Conservation (phyloP, 2,329 filamentous ascomycete species). For the Penicillium psychrosexuale region DNA sequence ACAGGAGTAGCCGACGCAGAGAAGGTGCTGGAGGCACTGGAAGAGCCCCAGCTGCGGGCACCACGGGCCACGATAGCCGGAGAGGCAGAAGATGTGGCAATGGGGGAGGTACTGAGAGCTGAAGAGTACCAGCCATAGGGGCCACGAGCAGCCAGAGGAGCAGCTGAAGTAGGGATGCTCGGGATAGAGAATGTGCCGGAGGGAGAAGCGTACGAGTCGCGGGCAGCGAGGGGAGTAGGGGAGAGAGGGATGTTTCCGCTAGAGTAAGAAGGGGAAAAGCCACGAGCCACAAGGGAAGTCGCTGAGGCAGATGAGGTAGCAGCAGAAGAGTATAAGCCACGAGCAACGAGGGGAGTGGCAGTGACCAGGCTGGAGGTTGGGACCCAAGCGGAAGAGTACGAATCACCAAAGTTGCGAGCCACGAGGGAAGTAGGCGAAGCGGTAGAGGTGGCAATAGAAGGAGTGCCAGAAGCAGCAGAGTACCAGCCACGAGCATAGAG, state of each 20-base stretch:
- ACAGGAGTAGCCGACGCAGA: constrained; percentile 10
- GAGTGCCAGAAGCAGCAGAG: not conserved
- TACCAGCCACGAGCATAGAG: constrained; percentile 11
- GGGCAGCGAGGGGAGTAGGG: not conserved
- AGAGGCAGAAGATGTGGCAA: constrained; percentile 1
- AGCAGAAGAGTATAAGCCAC: not conserved
- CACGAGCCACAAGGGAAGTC: not conserved
- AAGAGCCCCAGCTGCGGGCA: not conserved
- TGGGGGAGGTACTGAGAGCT: not conserved
- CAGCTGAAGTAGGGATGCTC: not conserved
- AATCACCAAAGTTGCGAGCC: constrained; percentile 1
- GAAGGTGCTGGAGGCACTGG: constrained; percentile 13
- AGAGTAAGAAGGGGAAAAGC: not conserved
- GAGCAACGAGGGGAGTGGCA: not conserved
- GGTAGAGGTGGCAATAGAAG: constrained; percentile 3
- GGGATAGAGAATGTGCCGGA: not conserved
- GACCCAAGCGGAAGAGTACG: constrained; percentile 4
- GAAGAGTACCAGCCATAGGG: constrained; percentile 4
- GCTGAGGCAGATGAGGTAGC: not conserved
- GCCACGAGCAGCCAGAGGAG: constrained; percentile 9
- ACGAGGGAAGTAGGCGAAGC: constrained; percentile 3
- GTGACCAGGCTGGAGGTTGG: not conserved
- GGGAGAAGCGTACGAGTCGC: not conserved
- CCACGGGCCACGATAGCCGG: constrained; percentile 8
- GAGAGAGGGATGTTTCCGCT: not conserved